Evolutionary conservation across 2,329 filamentous ascomycete genomes (phyloP), one percentile per base, ranked within the genome.

Genomic region (Pseudomassariella vexata): DNA sequence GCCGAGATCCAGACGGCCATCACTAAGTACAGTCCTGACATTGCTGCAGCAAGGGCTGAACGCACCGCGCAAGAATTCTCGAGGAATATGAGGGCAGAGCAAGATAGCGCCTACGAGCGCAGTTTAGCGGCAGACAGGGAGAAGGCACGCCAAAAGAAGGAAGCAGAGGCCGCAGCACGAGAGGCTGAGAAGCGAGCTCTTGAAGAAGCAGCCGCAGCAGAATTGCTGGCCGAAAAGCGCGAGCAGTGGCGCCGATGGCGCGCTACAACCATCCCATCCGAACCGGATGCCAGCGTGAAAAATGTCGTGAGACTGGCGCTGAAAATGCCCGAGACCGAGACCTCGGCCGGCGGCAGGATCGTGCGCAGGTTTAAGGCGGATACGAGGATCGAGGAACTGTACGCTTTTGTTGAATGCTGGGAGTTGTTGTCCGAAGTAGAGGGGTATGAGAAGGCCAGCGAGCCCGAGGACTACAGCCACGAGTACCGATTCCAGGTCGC

Each of bases 321-420:
- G 24, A 79, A 77, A 60, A 73, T 82, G 70, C 75, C 76, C 7
- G 65, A 70, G 42, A 55, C 56, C 19, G 65, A 70, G 42, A 55
- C 56, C 19, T 60, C 59, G 0, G 81, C 75, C 5, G 83, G 77
- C 1, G 82, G 86, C 29, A 73, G 89, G 24, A 74, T 95, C 3
- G 75, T 94, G 35, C 74, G 90, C 24, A 76, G 75, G 30, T 96
- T 98, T 54, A 57, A 67, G 0, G 66, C 71, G 1, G 66, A 76
- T n/a, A 76, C 84, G 0, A 69, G 73, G 3, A 65, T 96, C 22
- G 90, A 96, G 53, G 88, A 95, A 49, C 63, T 98, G 5, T 96
- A 96, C 57, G 92, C 90, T 1, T 95, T 94, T 60, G 88, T 96
- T 3, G 92, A 98, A 53, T 96, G 90, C 60, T 82, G 88, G 53